Percentiles rank a stretch among this genome's conserved stretches.
These are phyloP conservation scores for Amphichorda felina DNA, from an alignment of 2,329 filamentous ascomycete genomes.

Conservation along the genomic window DNA sequence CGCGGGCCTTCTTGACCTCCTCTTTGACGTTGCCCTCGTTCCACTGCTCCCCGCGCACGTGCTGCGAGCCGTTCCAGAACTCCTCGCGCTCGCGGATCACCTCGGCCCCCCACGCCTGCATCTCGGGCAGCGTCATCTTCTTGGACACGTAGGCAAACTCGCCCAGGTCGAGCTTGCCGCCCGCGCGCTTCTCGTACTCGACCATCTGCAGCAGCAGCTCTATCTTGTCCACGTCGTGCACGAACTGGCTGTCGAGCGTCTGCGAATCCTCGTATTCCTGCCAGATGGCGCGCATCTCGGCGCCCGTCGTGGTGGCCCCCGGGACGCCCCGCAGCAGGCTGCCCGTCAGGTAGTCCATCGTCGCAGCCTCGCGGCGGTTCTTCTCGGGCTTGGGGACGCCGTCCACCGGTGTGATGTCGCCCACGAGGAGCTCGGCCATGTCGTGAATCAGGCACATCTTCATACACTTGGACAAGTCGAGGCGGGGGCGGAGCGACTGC, in stretches of 20 bases:
- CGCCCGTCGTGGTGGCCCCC: constrained; percentile 49
- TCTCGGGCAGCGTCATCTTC: constrained; percentile 64
- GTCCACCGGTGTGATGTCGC: constrained; percentile 93
- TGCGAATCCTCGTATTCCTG: constrained; percentile 86
- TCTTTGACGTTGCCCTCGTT: constrained; percentile 21
- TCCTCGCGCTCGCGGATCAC: constrained; percentile 63
- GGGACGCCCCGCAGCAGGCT: constrained; percentile 63
- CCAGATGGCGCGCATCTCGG: constrained; percentile 71
- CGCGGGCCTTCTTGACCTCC: constrained; percentile 26
- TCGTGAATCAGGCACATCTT: constrained; percentile 96
- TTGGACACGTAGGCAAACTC: constrained; percentile 77
- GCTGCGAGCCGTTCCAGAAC: constrained; percentile 51
- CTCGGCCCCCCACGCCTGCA: constrained; percentile 66
- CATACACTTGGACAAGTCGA: constrained; percentile 76
- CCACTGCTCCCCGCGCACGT: constrained; percentile 33
- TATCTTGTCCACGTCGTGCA: constrained; percentile 96
- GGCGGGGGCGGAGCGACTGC: constrained; percentile 51
- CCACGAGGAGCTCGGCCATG: constrained; percentile 91
- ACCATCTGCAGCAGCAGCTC: constrained; percentile 91
- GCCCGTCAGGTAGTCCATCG: constrained; percentile 82
- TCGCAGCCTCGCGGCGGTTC: constrained; percentile 70
- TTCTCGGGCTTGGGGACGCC: constrained; percentile 79
- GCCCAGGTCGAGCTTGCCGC: constrained; percentile 59
- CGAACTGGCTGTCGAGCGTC: constrained; percentile 77
- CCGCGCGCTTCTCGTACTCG: constrained; percentile 73